phyloP scores from a whole-genome alignment of 192 early-diverging fungal species.

The Podila verticillata region DNA sequence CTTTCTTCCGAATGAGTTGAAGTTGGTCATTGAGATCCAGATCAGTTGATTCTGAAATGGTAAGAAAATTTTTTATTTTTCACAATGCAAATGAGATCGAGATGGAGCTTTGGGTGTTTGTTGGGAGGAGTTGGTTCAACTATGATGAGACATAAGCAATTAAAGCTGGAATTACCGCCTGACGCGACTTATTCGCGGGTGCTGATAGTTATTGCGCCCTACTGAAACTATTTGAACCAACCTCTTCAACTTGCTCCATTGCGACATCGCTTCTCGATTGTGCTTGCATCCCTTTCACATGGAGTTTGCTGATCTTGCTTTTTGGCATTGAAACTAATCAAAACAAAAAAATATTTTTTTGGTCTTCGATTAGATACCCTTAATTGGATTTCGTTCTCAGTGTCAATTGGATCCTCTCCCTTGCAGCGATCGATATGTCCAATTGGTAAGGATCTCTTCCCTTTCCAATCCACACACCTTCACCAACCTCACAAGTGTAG shows the following conservation, averaged over 20 bases:
- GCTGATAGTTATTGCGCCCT: constrained; percentile 72
- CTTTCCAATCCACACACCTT: neutral
- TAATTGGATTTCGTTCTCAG: no score
- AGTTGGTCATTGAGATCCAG: neutral
- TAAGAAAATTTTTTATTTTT: neutral
- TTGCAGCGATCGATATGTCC: neutral
- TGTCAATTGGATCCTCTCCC: no score
- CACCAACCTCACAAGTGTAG: neutral
- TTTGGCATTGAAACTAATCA: no score
- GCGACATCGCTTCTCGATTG: constrained; percentile 9
- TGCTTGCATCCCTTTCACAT: neutral
- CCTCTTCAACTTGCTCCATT: neutral
- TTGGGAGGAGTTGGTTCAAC: constrained; percentile 8
- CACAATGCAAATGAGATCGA: neutral
- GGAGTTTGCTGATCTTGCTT: no score
- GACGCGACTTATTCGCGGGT: constrained; percentile 49
- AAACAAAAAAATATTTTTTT: no score
- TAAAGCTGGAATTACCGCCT: constrained; percentile 84
- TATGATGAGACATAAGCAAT: constrained; percentile 69
- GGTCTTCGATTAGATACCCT: no score
- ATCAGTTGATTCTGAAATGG: neutral
- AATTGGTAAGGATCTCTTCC: constrained; percentile 11
- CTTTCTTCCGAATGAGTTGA: neutral
- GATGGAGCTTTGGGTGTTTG: no score
- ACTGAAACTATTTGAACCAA: constrained; percentile 48